Evolutionary conservation across 2,329 filamentous ascomycete genomes (phyloP), one percentile per base, ranked within the genome.

Genomic region (Alternaria tenuissima): DNA sequence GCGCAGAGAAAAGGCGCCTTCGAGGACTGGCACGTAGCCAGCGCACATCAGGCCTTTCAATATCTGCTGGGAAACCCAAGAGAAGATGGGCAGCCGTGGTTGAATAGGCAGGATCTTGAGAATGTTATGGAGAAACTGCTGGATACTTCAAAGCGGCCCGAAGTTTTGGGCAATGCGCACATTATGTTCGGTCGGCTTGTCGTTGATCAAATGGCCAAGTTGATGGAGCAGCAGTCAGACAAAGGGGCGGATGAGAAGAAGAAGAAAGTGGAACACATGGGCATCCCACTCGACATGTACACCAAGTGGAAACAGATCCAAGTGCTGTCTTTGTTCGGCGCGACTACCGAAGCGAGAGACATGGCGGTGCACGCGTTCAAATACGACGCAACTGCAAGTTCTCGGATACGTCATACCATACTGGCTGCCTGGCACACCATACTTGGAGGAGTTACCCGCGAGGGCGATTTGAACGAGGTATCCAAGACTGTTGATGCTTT

Each of bases 391-490:
- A 51, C 61, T 6, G 44, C 49, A n/a, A 24, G 61, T 24, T 38
- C 43, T 2, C 39, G 43, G 14, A 36, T 47, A 18, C 59, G 56
- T 32, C 39, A 46, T 9, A 28, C 55, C n/a, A 52, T 30, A 5
- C 38, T 52, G 5, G 18, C n/a, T 14, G 59, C 59, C 12, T 79
- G 76, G 77, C 55, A 52, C 62, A 63, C 39, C 73, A 74, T 91
- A 11, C 74, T 91, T 24, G 79, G 80, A 20, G 91, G 91, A 0
- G 85, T 93, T 30, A 87, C 87, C 1, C 78, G 78, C 62, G 86
- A 92, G 70, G 82, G 84, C 39, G 83, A 85, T 51, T 83, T 89
- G 65, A 64, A 81, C 57, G 85, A 88, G 74, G 80, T 93, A 57
- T 67, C 88, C 41, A 77, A 83, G n/a, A 82, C 88, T 3, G 78